Evolutionary conservation across 1,284 basidiomycete species (phyloP).

Genomic region (Ustilago bromivora): DNA sequence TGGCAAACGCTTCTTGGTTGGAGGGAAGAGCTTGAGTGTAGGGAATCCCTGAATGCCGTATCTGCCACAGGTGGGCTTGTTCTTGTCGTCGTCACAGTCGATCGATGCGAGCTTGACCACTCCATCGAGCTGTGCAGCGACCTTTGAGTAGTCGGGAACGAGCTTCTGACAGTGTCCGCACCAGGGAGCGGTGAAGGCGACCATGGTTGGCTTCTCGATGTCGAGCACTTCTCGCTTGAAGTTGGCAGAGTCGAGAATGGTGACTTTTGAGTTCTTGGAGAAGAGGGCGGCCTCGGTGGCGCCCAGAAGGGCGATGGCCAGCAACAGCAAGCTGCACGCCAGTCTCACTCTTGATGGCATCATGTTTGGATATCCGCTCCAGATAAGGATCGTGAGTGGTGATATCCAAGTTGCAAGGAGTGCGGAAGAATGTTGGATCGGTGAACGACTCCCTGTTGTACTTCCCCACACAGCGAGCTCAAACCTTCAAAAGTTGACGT

Average conservation of each 20-base stretch:
- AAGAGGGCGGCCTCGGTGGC: slow-evolving; percentile 58
- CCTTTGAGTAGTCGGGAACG: slow-evolving; percentile 86
- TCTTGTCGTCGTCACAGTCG: slow-evolving; percentile 87
- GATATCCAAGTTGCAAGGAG: background rate
- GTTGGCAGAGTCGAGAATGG: slow-evolving; percentile 44
- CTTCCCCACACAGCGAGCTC: slow-evolving; percentile 8
- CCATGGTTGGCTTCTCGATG: slow-evolving; percentile 70
- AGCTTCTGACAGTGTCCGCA: slow-evolving; percentile 82
- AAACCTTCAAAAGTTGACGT: slow-evolving; percentile 28
- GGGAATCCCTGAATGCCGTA: slow-evolving; percentile 93
- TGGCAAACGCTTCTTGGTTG: slow-evolving; percentile 74
- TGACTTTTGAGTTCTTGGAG: slow-evolving; percentile 56
- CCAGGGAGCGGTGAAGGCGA: slow-evolving; percentile 71
- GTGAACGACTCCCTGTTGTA: background rate
- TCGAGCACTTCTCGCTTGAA: slow-evolving; percentile 65
- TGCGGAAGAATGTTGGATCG: background rate
- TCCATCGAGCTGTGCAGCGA: slow-evolving; percentile 82
- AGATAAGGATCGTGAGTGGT: background rate
- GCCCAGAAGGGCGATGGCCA: slow-evolving; percentile 23
- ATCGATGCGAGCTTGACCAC: slow-evolving; percentile 89
- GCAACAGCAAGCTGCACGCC: slow-evolving; percentile 33
- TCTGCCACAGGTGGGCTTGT: slow-evolving; percentile 83
- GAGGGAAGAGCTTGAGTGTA: slow-evolving; percentile 78
- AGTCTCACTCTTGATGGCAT: slow-evolving; percentile 8
- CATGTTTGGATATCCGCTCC: background rate